phyloP scores from a whole-genome alignment of 768 basidiomycete genomes.

The Dictyophora rubrovolvata region DNA sequence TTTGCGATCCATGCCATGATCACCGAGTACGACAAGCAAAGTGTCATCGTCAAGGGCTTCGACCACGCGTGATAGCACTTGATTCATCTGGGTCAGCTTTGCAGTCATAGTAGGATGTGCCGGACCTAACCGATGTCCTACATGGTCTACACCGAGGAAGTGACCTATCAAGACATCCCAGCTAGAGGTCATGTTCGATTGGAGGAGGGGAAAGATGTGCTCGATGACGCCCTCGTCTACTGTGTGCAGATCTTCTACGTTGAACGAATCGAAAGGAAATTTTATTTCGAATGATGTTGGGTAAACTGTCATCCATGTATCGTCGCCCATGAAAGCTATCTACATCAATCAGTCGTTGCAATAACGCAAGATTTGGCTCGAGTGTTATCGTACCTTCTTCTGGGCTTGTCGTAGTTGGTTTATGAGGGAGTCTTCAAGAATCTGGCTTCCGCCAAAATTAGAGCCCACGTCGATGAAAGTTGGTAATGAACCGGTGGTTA shows the following conservation, averaged over 20 bases:
- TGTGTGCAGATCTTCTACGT: conserved; percentile 94
- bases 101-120: conserved; percentile 75
- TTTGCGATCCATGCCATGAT: conserved; percentile 93
- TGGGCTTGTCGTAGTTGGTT: conserved; percentile 54
- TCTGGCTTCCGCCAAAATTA: conserved; percentile 82
- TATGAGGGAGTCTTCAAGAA: conserved; percentile 82
- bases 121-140: conserved; percentile 89
- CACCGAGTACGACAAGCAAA: conserved; percentile 82
- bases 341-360: conserved; percentile 27
- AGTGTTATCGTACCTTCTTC: conserved; percentile 39
- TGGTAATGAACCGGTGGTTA: conserved; percentile 91
- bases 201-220: conserved; percentile 73
- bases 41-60: conserved; percentile 75
- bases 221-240: conserved; percentile 86
- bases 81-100: conserved; percentile 85
- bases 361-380: conserved; percentile 8
- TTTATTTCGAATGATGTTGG: conserved; percentile 60
- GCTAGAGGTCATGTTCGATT: conserved; percentile 30
- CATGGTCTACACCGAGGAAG: conserved; percentile 93
- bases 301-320: conserved; percentile 92
- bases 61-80: conserved; percentile 64
- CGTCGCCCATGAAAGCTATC: conserved; percentile 90
- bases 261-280: conserved; percentile 91
- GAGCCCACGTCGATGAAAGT: conserved; percentile 93
- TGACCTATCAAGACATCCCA: conserved; percentile 92